Evolutionary conservation across 1,284 basidiomycete species (phyloP).

Genomic region (Pterula multifida): DNA sequence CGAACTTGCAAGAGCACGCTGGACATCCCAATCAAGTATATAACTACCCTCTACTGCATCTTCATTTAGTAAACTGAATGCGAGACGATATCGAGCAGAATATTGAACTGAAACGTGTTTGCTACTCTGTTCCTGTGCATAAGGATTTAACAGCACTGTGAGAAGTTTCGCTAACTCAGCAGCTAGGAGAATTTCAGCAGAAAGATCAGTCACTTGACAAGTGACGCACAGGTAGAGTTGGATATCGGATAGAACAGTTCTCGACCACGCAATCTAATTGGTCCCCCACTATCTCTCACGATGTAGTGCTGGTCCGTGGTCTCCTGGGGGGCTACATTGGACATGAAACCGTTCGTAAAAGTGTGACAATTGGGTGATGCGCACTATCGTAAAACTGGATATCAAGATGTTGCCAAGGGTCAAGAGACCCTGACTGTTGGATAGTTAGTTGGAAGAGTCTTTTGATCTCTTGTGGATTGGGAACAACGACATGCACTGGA

Average conservation of each 20-base stretch:
- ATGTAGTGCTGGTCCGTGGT: background rate
- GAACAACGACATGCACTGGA: conserved; percentile 30
- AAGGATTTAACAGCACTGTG: conserved; percentile 37
- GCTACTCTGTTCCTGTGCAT: conserved; percentile 28
- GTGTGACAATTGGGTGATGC: background rate
- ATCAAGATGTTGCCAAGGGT: background rate
- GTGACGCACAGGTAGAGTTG: background rate
- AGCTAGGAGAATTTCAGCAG: conserved; percentile 1
- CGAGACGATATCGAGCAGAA: conserved; percentile 65
- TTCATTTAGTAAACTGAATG: conserved; percentile 82
- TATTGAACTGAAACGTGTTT: conserved; percentile 61
- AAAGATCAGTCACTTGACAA: background rate
- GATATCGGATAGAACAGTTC: background rate
- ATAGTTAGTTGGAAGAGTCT: background rate
- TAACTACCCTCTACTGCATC: conserved; percentile 60
- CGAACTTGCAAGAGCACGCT: conserved; percentile 52
- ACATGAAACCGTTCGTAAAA: background rate
- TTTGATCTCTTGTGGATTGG: conserved; percentile 24
- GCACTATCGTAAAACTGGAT: background rate
- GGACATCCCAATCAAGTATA: conserved; percentile 63
- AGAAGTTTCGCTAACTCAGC: conserved; percentile 26
- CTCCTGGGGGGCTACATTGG: background rate
- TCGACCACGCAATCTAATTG: background rate
- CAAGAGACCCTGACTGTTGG: background rate
- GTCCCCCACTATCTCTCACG: background rate